Conservation (phyloP, 257 asterid species). For the Ocimum tenuiflorum region DNA sequence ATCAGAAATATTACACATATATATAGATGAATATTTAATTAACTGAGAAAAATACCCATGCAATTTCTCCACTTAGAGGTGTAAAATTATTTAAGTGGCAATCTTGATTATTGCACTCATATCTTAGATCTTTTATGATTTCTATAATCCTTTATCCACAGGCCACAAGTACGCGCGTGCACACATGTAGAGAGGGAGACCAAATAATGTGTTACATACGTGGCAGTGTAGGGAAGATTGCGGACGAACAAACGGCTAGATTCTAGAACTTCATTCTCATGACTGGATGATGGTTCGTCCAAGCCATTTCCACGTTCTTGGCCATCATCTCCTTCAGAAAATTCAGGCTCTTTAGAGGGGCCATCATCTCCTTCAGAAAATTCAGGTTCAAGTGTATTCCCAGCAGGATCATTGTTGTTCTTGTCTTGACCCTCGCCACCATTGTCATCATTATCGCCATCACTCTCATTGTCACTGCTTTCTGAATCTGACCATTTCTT, state of each 20-base stretch:
- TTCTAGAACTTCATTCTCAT: too few relatives aligned
- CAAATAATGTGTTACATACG: slow-evolving; percentile 16
- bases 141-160: not conserved
- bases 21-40: too few relatives aligned
- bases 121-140: not conserved
- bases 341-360: slow-evolving; percentile 28
- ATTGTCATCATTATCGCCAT: slow-evolving; percentile 17
- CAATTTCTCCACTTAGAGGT: not conserved
- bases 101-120: not conserved
- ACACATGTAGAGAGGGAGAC: not conserved
- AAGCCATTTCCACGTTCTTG: slow-evolving; percentile 25
- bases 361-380: slow-evolving; percentile 30
- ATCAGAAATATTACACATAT: not conserved
- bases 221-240: too few relatives aligned
- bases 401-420: slow-evolving; percentile 17
- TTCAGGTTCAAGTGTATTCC: slow-evolving; percentile 27
- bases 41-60: not conserved
- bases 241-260: too few relatives aligned
- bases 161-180: not conserved
- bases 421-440: not conserved
- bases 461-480: slow-evolving; percentile 44
- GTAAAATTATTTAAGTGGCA: not conserved
- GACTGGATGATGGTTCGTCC: slow-evolving; percentile 35
- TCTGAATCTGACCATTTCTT: slow-evolving; percentile 69
- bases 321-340: slow-evolving; percentile 29